Base-by-base conservation (phyloP, 164 flowering plant species). In the Dillenia suffruticosa region DNA sequence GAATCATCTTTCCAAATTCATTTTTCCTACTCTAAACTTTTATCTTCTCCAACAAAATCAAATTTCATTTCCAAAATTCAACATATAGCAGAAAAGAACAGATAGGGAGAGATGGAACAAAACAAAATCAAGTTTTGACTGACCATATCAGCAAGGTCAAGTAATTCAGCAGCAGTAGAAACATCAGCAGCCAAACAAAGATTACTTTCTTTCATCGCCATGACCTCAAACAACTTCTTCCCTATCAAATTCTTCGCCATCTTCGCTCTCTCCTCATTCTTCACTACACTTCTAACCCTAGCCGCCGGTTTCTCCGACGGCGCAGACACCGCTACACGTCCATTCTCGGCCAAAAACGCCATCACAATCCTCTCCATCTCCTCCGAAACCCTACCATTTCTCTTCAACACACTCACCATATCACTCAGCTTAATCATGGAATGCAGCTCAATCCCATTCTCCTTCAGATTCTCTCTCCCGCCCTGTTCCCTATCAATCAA, bases 401-500 rank as follows among this genome's bases (percentile, higher is more conserved):
- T 82, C 70, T 71, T 84, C 81, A 94, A 65, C 54, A 88, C 74
- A 74, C 73, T 77, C 52, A 89, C 85, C 93, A 94, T 83, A 9
- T 87, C 96, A 16, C 70, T 83, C 69, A 91, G 54, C 71, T 70
- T 84, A 12, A 91, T 74, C 74, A 94, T 68, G 24, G 98, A 68
- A 63, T 94, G 97, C 66, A 94, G 54, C 12, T 43, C 64, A 49
- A 94, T 82, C 59, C 97, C 98, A 56, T 78, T 82, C 68, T 72
- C 75, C 19, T 63, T 80, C 71, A 94, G 74, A 72, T 83, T 94
- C 84, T 94, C 95, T 79, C 90, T 74, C 61, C 98, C 98, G 1
- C 98, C 97, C 67, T 94, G 97, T 69, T 91, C 95, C 15, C 98
- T 65, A 56, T 94, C 96, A 48, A 94, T 86, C 67, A 94, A 55